Percentiles rank a stretch among this genome's conserved stretches.
phyloP scores from a whole-genome alignment of 2,329 filamentous ascomycete genomes.

The Emergomyces africanus region DNA sequence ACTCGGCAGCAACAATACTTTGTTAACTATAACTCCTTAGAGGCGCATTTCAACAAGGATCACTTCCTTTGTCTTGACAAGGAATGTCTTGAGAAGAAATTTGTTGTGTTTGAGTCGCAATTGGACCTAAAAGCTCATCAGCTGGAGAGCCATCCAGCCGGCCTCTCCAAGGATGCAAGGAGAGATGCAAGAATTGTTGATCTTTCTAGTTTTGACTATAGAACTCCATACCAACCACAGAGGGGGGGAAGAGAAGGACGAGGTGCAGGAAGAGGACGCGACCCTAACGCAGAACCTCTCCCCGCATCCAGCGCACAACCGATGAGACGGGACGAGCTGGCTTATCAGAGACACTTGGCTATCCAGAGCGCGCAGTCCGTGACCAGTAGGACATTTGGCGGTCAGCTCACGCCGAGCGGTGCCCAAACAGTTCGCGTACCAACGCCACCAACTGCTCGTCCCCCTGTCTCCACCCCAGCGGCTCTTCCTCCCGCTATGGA shows the following conservation, averaged over 20 bases:
- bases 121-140: conserved; percentile 93
- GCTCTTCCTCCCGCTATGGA: conserved; percentile 33
- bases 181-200: conserved; percentile 77
- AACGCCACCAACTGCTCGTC: conserved; percentile 17
- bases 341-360: conserved; percentile 82
- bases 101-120: conserved; percentile 89
- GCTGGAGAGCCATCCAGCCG: conserved; percentile 65
- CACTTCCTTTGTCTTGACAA: conserved; percentile 75
- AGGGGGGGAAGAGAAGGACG: conserved; percentile 46
- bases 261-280: conserved; percentile 56
- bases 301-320: conserved; percentile 67
- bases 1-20: conserved; percentile 76
- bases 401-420: conserved; percentile 54
- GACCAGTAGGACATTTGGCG: conserved; percentile 69
- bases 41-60: conserved; percentile 74
- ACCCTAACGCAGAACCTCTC: conserved; percentile 73
- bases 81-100: conserved; percentile 93
- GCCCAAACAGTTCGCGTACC: conserved; percentile 36
- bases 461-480: conserved; percentile 16
- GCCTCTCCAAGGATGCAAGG: conserved; percentile 68
- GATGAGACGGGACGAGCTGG: conserved; percentile 72
- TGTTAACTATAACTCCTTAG: conserved; percentile 72
- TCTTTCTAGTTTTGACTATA: conserved; percentile 71
- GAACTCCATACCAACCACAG: conserved; percentile 54
- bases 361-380: conserved; percentile 79